Base-by-base conservation (phyloP, 441 rosid genomes). In the Populus hybrid region DNA sequence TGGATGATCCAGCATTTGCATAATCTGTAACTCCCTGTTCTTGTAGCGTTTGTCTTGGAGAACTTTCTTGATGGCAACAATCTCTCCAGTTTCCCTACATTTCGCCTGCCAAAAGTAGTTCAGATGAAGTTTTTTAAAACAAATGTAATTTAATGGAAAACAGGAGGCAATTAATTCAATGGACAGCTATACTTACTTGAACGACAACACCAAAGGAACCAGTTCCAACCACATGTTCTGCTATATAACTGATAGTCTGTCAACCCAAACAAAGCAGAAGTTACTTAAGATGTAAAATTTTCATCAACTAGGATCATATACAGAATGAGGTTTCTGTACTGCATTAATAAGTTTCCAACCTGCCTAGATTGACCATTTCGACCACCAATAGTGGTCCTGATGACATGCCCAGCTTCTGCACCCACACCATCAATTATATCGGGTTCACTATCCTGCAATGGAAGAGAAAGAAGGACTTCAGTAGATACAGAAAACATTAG, bases 1-100 rank as follows among this genome's bases (percentile, higher is more conserved):
- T 71, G 99, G 98, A 86, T 95, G 99, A 85, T 95, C 98, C 86
- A 95, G 79, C 96, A 95, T 92, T 85, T 93, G 95, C 97, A 93
- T 95, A 77, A 95, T 95, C 83, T 95, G 99, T 68, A 95, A 82
- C 84, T 95, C 99, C 83, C 99, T 87, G 78, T 95, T 95, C 91
- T 95, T 95, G 84, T 95, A 95, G 73, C 99, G 93, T 86, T 91
- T 95, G 86, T 95, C 99, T 87, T 95, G 98, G 71, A 95, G 91
- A 87, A 95, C 99, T 88, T 95, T 95, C 87, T 95, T 95, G 78
- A 95, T 95, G 74, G 99, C 99, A 71, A 95, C 94, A 71, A 90
- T 82, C 76, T 95, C 99, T 80, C 99, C 98, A 79, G 96, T 95
- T 87, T 95, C 99, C 83, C 97, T 91, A 83, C 99, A 95, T 85